Evolutionary conservation across 805 yeast genomes (phyloP).

Genomic region (Tetrapisispora namnaoensis): DNA sequence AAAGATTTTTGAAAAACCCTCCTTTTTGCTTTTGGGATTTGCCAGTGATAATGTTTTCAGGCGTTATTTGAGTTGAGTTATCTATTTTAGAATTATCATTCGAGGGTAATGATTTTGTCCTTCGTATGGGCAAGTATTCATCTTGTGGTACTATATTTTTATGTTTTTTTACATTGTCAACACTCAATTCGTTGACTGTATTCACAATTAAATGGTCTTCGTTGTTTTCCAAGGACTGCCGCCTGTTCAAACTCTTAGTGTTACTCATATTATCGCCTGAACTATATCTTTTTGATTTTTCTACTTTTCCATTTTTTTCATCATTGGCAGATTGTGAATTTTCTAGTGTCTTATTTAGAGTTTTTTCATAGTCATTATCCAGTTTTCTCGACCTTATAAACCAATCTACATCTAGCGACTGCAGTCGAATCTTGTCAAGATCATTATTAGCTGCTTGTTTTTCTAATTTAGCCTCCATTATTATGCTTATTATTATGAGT

Average conservation of each 20-base stretch:
- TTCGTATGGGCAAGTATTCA: conserved; percentile 12
- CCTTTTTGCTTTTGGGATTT: conserved; percentile 8
- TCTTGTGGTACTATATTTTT: not conserved
- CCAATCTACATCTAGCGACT: conserved; percentile 25
- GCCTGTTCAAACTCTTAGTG: not conserved
- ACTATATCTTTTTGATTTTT: conserved; percentile 28
- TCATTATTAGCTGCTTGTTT: not conserved
- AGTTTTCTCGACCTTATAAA: conserved; percentile 12
- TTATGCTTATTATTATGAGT: too few relatives aligned
- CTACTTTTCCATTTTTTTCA: conserved; percentile 5
- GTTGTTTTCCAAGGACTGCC: not conserved
- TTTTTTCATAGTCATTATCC: not conserved
- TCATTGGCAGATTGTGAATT: not conserved
- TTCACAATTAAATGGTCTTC: not conserved
- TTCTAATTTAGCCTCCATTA: not conserved
- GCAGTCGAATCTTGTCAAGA: conserved; percentile 3
- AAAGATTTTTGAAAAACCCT: conserved; percentile 32
- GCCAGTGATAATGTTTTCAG: not conserved
- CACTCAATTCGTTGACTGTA: conserved; percentile 2
- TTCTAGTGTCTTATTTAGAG: not conserved
- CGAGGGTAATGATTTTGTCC: conserved; percentile 28
- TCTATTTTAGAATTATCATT: conserved; percentile 5
- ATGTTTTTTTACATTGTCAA: not conserved
- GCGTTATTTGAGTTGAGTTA: not conserved
- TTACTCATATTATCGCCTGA: conserved; percentile 6